Conservation (phyloP, 1,284 basidiomycete genomes). For the Heliocybe sulcata region DNA sequence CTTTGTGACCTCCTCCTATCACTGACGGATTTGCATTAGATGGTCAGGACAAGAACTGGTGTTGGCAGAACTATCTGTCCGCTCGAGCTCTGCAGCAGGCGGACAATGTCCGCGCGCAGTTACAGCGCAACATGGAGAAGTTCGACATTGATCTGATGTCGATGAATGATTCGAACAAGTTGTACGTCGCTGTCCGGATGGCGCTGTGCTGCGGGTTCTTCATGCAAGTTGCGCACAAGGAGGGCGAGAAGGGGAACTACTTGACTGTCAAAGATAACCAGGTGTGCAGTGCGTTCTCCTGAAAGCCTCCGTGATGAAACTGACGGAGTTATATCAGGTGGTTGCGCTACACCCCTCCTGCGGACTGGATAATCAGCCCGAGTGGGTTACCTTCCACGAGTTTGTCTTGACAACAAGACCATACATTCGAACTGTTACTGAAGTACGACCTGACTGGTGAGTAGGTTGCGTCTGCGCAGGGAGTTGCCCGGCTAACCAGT, state of each 20-base stretch:
- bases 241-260: conserved; percentile 86
- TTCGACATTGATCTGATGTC: conserved; percentile 79
- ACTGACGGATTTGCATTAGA: conserved; percentile 32
- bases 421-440: conserved; percentile 91
- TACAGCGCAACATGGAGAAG: conserved; percentile 93
- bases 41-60: conserved; percentile 78
- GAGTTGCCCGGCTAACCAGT: neutral
- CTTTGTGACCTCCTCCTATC: conserved; percentile 4
- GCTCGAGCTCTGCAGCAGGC: conserved; percentile 83
- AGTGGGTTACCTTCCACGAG: conserved; percentile 98
- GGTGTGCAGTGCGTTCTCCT: conserved; percentile 26
- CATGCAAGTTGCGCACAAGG: conserved; percentile 97
- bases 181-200: conserved; percentile 77
- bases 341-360: conserved; percentile 94
- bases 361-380: conserved; percentile 87
- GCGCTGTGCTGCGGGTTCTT: conserved; percentile 93
- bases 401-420: conserved; percentile 90
- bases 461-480: conserved; percentile 14
- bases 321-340: conserved; percentile 36
- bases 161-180: conserved; percentile 73
- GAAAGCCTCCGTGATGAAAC: neutral
- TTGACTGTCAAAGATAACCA: conserved; percentile 94
- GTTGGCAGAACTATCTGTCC: conserved; percentile 91
- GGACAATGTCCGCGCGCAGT: conserved; percentile 91
- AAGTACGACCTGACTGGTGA: conserved; percentile 86